These are phyloP conservation scores for Neltuma alba DNA, from an alignment of 306 rosid species.

Conservation along the genomic window DNA sequence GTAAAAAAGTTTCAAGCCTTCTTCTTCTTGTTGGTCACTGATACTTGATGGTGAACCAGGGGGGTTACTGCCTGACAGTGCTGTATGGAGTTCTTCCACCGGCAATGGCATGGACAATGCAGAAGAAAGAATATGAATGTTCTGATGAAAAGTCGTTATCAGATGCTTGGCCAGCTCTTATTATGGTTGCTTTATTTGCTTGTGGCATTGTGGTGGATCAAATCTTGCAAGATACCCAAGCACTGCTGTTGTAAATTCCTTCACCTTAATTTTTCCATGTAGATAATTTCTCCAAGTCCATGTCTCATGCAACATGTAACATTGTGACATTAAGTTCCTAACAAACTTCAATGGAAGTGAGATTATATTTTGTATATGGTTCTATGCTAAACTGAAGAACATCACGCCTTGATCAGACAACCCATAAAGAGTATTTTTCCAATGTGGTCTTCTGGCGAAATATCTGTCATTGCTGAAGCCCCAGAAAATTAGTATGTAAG, in stretches of 20 bases:
- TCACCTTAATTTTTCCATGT: neutral
- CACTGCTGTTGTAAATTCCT: constrained; percentile 28
- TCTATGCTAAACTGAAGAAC: neutral
- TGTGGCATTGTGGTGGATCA: constrained; percentile 61
- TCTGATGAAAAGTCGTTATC: constrained; percentile 37
- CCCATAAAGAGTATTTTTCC: neutral
- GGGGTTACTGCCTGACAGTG: constrained; percentile 81
- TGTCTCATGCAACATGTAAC: neutral
- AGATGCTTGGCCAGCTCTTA: constrained; percentile 54
- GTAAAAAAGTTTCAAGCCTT: neutral
- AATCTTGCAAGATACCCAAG: constrained; percentile 58
- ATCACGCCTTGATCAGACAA: neutral
- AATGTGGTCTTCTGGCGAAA: too few species aligned
- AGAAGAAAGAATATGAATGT: constrained; percentile 34
- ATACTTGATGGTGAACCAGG: constrained; percentile 49
- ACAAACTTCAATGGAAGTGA: too few species aligned
- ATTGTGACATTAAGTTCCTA: too few species aligned
- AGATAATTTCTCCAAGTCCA: neutral
- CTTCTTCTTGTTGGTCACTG: neutral
- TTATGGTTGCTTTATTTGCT: constrained; percentile 60
- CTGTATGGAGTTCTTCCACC: constrained; percentile 84
- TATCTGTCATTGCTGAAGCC: too few species aligned
- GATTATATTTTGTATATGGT: neutral
- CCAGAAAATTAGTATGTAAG: too few species aligned
- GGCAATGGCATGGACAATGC: constrained; percentile 77